Conservation (phyloP, 164 flowering plant genomes). For the Vitis riparia region DNA sequence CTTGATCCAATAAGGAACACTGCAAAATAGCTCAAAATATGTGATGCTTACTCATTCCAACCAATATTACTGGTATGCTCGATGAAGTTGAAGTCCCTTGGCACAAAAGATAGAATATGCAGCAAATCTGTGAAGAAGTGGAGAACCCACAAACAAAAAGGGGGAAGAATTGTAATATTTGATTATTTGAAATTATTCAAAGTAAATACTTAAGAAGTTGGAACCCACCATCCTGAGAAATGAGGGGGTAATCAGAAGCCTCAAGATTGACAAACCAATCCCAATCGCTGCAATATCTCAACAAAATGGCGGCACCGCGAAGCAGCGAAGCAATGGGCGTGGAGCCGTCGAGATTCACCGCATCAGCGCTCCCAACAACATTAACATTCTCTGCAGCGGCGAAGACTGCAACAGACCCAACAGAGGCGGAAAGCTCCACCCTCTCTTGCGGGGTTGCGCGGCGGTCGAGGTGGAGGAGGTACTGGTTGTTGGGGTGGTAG, state of each 20-base stretch:
- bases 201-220: neutral
- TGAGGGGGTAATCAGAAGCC: slow-evolving; percentile 53
- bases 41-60: slow-evolving; percentile 34
- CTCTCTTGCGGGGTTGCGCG: slow-evolving; percentile 24
- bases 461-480: slow-evolving; percentile 29
- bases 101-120: slow-evolving; percentile 46
- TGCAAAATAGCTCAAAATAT: neutral
- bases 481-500: slow-evolving; percentile 37
- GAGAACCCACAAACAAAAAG: neutral
- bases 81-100: slow-evolving; percentile 51
- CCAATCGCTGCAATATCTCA: slow-evolving; percentile 23
- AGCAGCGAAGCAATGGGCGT: too few relatives aligned
- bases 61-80: slow-evolving; percentile 19
- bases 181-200: neutral
- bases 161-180: neutral
- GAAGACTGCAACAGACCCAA: slow-evolving; percentile 18
- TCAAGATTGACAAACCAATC: slow-evolving; percentile 57
- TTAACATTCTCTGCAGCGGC: slow-evolving; percentile 24
- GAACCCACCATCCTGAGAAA: slow-evolving; percentile 51
- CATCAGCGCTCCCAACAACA: slow-evolving; percentile 4
- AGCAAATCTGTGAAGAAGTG: slow-evolving; percentile 40
- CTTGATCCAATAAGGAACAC: neutral
- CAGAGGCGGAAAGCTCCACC: neutral
- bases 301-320: too few relatives aligned
- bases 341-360: too few relatives aligned